phyloP scores from a whole-genome alignment of 805 yeast species.

The Ogataea haglerorum region DNA sequence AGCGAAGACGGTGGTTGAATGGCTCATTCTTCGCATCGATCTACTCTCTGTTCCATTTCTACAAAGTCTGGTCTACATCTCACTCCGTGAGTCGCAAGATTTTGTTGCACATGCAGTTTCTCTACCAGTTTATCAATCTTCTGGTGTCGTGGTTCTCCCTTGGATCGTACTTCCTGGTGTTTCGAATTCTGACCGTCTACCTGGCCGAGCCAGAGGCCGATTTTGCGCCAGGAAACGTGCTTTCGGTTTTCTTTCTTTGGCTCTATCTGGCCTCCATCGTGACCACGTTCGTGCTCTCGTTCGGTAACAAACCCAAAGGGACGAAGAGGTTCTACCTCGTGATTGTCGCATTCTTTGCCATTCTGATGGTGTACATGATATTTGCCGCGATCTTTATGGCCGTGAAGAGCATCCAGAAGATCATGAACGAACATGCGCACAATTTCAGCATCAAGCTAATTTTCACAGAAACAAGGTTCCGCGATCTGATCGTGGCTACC shows the following conservation, averaged over 20 bases:
- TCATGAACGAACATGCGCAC: slow-evolving; percentile 33
- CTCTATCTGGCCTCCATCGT: slow-evolving; percentile 75
- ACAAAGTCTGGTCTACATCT: slow-evolving; percentile 71
- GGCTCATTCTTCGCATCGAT: slow-evolving; percentile 95
- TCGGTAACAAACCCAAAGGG: slow-evolving; percentile 94
- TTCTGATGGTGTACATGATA: slow-evolving; percentile 83
- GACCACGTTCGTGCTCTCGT: slow-evolving; percentile 81
- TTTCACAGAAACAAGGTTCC: slow-evolving; percentile 65
- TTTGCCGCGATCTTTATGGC: slow-evolving; percentile 85
- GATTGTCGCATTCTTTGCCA: slow-evolving; percentile 77
- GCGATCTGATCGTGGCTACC: slow-evolving; percentile 85
- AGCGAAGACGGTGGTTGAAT: slow-evolving; percentile 94
- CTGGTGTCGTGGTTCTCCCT: slow-evolving; percentile 90
- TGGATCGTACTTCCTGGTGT: slow-evolving; percentile 86
- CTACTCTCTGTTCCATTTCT: slow-evolving; percentile 77
- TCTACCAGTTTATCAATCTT: slow-evolving; percentile 71
- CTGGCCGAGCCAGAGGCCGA: slow-evolving; percentile 60
- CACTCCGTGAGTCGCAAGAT: slow-evolving; percentile 69
- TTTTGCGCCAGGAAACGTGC: slow-evolving; percentile 69
- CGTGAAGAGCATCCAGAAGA: slow-evolving; percentile 51
- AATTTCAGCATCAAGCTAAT: slow-evolving; percentile 43
- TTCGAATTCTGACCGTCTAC: slow-evolving; percentile 79
- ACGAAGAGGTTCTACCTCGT: slow-evolving; percentile 73
- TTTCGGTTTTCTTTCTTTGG: slow-evolving; percentile 82
- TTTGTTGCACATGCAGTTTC: slow-evolving; percentile 69